Evolutionary conservation across 805 yeast species (phyloP).

Genomic region (Schizosaccharomyces lindneri): DNA sequence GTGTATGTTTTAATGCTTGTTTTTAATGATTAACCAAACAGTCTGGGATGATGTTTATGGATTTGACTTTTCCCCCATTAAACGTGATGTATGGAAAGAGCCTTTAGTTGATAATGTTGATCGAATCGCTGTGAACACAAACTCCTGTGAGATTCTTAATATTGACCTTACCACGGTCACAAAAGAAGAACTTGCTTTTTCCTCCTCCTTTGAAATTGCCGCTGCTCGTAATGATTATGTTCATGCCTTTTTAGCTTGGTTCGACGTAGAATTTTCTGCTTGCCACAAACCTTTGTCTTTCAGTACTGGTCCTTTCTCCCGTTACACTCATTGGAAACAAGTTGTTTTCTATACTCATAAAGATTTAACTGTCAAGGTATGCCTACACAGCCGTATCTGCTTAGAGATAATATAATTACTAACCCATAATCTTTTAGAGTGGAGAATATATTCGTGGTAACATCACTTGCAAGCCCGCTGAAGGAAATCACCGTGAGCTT

Average conservation of each 20-base stretch:
- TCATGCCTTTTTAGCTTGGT: constrained; percentile 85
- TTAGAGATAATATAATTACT: constrained; percentile 8
- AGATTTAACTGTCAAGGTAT: constrained; percentile 25
- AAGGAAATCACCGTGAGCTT: constrained; percentile 61
- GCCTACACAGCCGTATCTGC: neutral
- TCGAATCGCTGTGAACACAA: constrained; percentile 47
- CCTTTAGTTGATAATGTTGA: constrained; percentile 94
- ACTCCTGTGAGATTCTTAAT: constrained; percentile 42
- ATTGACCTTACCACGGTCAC: constrained; percentile 78
- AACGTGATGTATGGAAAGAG: constrained; percentile 64
- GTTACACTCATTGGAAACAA: constrained; percentile 97
- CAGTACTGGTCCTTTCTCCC: constrained; percentile 83
- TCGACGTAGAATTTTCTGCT: constrained; percentile 65
- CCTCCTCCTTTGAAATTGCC: constrained; percentile 37
- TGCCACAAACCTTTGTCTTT: constrained; percentile 31
- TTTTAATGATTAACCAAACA: neutral
- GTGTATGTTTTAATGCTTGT: constrained; percentile 11
- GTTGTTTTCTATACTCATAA: constrained; percentile 76
- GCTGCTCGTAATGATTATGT: constrained; percentile 59
- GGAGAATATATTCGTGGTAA: constrained; percentile 57
- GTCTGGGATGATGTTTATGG: constrained; percentile 81
- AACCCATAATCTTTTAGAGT: constrained; percentile 20
- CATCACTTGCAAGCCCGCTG: constrained; percentile 54
- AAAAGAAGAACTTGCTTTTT: constrained; percentile 58
- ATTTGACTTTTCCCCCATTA: constrained; percentile 80